These are phyloP conservation scores for Ambrosiella beaveri DNA, from an alignment of 2,329 filamentous ascomycete genomes.

Conservation along the genomic window DNA sequence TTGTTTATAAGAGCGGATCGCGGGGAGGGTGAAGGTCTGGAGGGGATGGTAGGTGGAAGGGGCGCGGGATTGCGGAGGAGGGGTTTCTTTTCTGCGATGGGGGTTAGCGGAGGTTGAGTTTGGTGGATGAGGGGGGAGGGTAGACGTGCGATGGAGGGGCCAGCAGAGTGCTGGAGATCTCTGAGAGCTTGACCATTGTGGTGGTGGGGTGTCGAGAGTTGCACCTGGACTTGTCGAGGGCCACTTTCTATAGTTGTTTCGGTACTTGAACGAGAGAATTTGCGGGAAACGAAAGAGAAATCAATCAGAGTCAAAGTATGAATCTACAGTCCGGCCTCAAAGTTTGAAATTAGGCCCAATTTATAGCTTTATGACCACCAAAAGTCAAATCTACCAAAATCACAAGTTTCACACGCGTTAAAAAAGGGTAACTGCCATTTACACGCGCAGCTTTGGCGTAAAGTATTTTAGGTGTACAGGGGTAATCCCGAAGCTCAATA, in stretches of 20 bases:
- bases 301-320: no score
- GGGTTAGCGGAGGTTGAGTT: constrained; percentile 14
- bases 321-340: no score
- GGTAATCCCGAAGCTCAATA: not conserved
- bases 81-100: not conserved
- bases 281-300: no score
- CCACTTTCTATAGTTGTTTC: no score
- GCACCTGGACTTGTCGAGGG: not conserved
- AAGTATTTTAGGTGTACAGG: constrained; percentile 1
- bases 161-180: constrained; percentile 20
- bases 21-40: constrained; percentile 55
- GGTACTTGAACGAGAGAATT: no score
- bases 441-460: constrained; percentile 4
- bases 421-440: not conserved
- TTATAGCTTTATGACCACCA: no score
- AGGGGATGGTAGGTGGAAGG: constrained; percentile 49
- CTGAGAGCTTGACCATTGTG: constrained; percentile 22
- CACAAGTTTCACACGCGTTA: not conserved
- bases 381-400: not conserved
- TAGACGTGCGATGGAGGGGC: constrained; percentile 20
- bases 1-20: constrained; percentile 64
- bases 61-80: not conserved
- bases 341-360: no score
- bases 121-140: not conserved
- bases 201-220: not conserved